Conservation (phyloP, 1,139 yeast species). For the Candida glucosophila region DNA sequence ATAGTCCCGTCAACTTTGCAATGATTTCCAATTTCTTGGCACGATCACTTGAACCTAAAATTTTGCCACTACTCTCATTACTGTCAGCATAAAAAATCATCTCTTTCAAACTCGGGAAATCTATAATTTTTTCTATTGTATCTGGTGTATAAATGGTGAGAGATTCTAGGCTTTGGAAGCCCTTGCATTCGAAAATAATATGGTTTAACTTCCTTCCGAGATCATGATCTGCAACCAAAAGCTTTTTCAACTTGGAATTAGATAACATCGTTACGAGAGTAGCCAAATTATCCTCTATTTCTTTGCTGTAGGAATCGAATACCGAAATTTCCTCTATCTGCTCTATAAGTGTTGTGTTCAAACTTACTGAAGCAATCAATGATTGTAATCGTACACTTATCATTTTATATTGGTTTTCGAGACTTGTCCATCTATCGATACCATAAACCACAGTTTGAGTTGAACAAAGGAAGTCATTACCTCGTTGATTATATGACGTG, state of each 20-base stretch:
- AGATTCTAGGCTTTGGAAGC: conserved; percentile 3
- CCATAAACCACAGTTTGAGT: conserved; percentile 6
- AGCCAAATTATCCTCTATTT: conserved; percentile 1
- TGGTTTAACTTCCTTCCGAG: conserved; percentile 9
- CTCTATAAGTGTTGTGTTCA: conserved; percentile 19
- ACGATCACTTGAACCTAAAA: no score
- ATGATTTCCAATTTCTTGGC: no score
- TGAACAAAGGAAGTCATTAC: conserved; percentile 4
- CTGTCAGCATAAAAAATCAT: no score
- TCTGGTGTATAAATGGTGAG: conserved; percentile 1
- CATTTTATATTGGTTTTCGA: conserved; percentile 13
- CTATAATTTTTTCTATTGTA: conserved; percentile 1
- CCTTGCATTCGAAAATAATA: background rate
- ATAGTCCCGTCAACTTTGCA: no score
- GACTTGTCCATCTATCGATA: conserved; percentile 6
- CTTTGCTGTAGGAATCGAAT: conserved; percentile 7
- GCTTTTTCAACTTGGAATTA: conserved; percentile 5
- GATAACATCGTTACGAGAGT: conserved; percentile 2
- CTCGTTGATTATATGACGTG: no score
- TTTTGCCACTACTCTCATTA: no score
- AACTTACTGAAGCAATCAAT: conserved; percentile 16
- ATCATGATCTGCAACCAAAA: conserved; percentile 10
- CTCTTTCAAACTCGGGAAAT: conserved; percentile 4
- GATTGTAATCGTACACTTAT: conserved; percentile 22
- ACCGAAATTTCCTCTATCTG: conserved; percentile 17